Evolutionary conservation across 176 grass and related monocot species (phyloP).

Genomic region (Musa troglodytarum): DNA sequence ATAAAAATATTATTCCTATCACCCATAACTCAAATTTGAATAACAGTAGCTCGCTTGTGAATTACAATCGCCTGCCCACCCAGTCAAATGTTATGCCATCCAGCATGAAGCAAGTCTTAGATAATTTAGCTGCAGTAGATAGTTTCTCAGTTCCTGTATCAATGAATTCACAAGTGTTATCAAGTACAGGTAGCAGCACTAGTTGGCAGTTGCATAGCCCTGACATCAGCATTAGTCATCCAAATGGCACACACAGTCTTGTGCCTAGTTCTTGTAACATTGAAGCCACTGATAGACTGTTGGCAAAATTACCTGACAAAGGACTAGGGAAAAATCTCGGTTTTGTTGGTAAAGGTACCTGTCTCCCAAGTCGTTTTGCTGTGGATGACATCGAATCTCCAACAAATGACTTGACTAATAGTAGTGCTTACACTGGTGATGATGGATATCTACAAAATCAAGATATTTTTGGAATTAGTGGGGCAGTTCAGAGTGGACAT

Average conservation of each 20-base stretch:
- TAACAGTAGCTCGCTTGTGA: constrained; percentile 26
- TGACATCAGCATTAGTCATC: constrained; percentile 15
- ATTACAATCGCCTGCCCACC: constrained; percentile 43
- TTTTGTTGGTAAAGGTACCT: constrained; percentile 96
- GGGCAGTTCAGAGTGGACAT: constrained; percentile 44
- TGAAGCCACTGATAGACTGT: constrained; percentile 28
- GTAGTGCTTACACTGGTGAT: constrained; percentile 33
- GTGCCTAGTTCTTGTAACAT: constrained; percentile 39
- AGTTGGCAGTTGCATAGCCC: not conserved
- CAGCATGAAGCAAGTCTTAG: constrained; percentile 38
- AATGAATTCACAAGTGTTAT: not conserved
- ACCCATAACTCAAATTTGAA: constrained; percentile 41
- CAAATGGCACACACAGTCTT: constrained; percentile 25
- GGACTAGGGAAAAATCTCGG: constrained; percentile 62
- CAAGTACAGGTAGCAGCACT: constrained; percentile 21
- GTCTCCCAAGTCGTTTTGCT: constrained; percentile 75
- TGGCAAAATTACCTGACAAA: constrained; percentile 47
- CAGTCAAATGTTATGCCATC: constrained; percentile 55
- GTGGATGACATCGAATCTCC: constrained; percentile 86
- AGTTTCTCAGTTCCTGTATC: constrained; percentile 2
- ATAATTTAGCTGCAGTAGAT: constrained; percentile 9
- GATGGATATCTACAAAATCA: constrained; percentile 55
- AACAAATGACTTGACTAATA: constrained; percentile 60
- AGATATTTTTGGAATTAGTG: constrained; percentile 62
- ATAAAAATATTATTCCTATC: constrained; percentile 30